Conservation (phyloP, 2,329 filamentous ascomycete genomes). For the Fusarium cicatricum region DNA sequence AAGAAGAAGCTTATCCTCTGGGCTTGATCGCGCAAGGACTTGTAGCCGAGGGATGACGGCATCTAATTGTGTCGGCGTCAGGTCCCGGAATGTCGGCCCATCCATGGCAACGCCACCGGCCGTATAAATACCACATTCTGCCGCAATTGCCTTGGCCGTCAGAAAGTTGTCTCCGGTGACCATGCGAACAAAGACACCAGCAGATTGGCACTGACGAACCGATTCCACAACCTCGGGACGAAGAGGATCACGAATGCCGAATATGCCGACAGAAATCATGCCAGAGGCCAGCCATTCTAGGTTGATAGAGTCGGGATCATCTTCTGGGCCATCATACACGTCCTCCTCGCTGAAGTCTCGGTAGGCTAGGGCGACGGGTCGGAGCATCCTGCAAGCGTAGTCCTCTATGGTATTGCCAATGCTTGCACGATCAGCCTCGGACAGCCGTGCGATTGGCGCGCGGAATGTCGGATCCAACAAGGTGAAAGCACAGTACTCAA, state of each 20-base stretch:
- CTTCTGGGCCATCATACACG: slow-evolving; percentile 59
- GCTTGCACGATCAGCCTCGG: slow-evolving; percentile 44
- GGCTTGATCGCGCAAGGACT: slow-evolving; percentile 66
- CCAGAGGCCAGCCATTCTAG: slow-evolving; percentile 57
- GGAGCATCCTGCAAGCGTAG: slow-evolving; percentile 74
- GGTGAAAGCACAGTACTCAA: slow-evolving; percentile 54
- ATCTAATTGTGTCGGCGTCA: slow-evolving; percentile 62
- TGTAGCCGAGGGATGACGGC: slow-evolving; percentile 57
- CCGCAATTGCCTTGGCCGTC: slow-evolving; percentile 70
- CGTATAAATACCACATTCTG: slow-evolving; percentile 70
- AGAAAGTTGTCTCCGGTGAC: slow-evolving; percentile 60
- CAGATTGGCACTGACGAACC: slow-evolving; percentile 66
- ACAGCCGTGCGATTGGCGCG: slow-evolving; percentile 41
- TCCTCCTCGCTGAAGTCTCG: slow-evolving; percentile 77
- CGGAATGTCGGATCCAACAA: slow-evolving; percentile 55
- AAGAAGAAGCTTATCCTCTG: slow-evolving; percentile 66
- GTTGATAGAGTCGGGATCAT: slow-evolving; percentile 47
- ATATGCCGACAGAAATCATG: slow-evolving; percentile 75
- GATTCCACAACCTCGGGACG: slow-evolving; percentile 67
- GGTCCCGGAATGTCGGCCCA: slow-evolving; percentile 66
- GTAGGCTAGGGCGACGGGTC: slow-evolving; percentile 79
- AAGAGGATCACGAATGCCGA: slow-evolving; percentile 72
- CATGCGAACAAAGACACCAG: slow-evolving; percentile 71
- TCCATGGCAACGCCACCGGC: slow-evolving; percentile 71
- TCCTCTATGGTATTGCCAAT: slow-evolving; percentile 47